phyloP scores from a whole-genome alignment of 2,329 filamentous ascomycete genomes.

The Davidsoniella neocaledoniae region DNA sequence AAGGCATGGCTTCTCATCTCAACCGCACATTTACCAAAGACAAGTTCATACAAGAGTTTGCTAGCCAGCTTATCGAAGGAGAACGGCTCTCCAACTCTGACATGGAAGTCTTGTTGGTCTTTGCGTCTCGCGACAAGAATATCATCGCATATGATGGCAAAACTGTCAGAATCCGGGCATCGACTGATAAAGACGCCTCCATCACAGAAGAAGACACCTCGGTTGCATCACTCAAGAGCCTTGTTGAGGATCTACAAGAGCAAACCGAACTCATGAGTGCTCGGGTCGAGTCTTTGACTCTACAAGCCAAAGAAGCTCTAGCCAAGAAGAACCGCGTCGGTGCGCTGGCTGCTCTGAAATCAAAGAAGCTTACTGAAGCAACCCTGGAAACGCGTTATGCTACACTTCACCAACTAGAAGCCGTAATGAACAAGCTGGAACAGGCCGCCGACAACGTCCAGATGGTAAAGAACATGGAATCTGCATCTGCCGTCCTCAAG shows the following conservation, averaged over 20 bases:
- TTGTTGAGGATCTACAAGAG: constrained; percentile 57
- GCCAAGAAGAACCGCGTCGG: constrained; percentile 53
- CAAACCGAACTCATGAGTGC: constrained; percentile 50
- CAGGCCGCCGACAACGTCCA: constrained; percentile 73
- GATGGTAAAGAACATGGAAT: constrained; percentile 67
- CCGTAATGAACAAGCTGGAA: constrained; percentile 67
- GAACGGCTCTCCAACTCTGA: constrained; percentile 43
- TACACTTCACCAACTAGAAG: constrained; percentile 66
- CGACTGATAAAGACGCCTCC: constrained; percentile 17
- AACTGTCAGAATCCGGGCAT: constrained; percentile 55
- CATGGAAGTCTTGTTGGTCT: constrained; percentile 51
- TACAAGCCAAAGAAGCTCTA: constrained; percentile 53
- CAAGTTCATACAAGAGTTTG: constrained; percentile 45
- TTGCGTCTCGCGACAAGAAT: constrained; percentile 50
- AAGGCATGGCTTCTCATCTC: constrained; percentile 31
- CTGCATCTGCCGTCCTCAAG: constrained; percentile 55
- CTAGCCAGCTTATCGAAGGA: constrained; percentile 31
- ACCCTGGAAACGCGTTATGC: constrained; percentile 55
- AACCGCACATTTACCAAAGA: constrained; percentile 52
- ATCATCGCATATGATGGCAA: constrained; percentile 42
- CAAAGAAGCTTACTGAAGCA: constrained; percentile 65
- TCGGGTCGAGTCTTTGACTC: constrained; percentile 48
- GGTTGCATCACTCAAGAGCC: constrained; percentile 67
- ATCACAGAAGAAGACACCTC: constrained; percentile 67
- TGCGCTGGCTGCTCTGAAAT: constrained; percentile 63